A percentile compares a stretch with the other conserved stretches of the same genome.
phyloP scores from a whole-genome alignment of 2,329 filamentous ascomycete genomes.

The Dactylellina sp. region DNA sequence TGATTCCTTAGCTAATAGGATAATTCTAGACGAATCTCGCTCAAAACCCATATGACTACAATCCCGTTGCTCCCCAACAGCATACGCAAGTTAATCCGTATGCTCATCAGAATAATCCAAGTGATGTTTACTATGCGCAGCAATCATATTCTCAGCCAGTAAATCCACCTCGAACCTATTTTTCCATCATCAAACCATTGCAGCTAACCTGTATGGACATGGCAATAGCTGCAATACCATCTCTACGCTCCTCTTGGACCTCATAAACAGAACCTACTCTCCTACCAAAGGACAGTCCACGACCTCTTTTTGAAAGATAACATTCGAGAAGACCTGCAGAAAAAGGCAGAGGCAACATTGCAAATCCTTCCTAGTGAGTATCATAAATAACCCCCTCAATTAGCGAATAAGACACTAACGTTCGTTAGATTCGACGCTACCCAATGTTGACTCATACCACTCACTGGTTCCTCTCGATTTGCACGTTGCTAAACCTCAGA shows the following conservation, averaged over 20 bases:
- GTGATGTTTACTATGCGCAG: slow-evolving; percentile 70
- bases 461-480: slow-evolving; percentile 90
- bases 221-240: slow-evolving; percentile 85
- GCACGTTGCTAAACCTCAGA: slow-evolving; percentile 46
- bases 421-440: slow-evolving; percentile 73
- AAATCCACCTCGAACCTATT: slow-evolving; percentile 61
- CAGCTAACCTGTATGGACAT: neutral
- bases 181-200: neutral
- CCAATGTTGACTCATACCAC: slow-evolving; percentile 87
- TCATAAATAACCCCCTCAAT: slow-evolving; percentile 19
- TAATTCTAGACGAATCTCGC: slow-evolving; percentile 60
- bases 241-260: slow-evolving; percentile 88
- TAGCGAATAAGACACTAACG: slow-evolving; percentile 34
- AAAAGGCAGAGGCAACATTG: slow-evolving; percentile 84
- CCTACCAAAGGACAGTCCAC: slow-evolving; percentile 86
- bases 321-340: slow-evolving; percentile 86
- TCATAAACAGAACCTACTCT: slow-evolving; percentile 81
- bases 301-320: slow-evolving; percentile 93
- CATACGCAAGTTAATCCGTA: slow-evolving; percentile 65
- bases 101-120: slow-evolving; percentile 69
- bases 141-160: slow-evolving; percentile 71
- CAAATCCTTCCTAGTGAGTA: slow-evolving; percentile 81
- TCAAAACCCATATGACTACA: slow-evolving; percentile 61
- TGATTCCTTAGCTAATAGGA: slow-evolving; percentile 5
- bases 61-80: slow-evolving; percentile 62